These are phyloP conservation scores for Sporothrix humicola DNA, from an alignment of 2,329 filamentous ascomycete genomes.

Conservation along the genomic window DNA sequence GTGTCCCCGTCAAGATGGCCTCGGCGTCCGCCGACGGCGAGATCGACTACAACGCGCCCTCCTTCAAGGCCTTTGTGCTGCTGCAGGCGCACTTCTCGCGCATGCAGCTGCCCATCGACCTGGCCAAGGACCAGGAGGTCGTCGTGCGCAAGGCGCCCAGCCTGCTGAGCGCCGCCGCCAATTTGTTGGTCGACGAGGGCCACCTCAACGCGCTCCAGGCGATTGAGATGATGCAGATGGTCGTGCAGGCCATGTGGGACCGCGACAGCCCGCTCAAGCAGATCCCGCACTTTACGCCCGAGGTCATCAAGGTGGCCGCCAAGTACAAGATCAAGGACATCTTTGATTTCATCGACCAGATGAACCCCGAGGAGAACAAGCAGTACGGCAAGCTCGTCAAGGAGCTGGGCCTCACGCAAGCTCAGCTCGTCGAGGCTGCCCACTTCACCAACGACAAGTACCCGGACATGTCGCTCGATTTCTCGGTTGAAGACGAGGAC, in stretches of 20 bases:
- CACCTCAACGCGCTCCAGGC: slow-evolving; percentile 97
- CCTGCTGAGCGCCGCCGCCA: slow-evolving; percentile 88
- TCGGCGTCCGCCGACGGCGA: slow-evolving; percentile 58
- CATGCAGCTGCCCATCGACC: slow-evolving; percentile 93
- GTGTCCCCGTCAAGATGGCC: slow-evolving; percentile 92
- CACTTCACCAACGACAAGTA: slow-evolving; percentile 96
- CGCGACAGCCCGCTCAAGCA: slow-evolving; percentile 96
- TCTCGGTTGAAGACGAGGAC: slow-evolving; percentile 81
- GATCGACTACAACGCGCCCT: slow-evolving; percentile 84
- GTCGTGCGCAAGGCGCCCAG: slow-evolving; percentile 84
- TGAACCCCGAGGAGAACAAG: slow-evolving; percentile 92
- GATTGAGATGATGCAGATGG: slow-evolving; percentile 99
- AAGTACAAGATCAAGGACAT: slow-evolving; percentile 89
- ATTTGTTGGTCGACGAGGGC: slow-evolving; percentile 93
- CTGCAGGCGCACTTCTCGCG: slow-evolving; percentile 96
- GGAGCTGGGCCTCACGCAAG: slow-evolving; percentile 77
- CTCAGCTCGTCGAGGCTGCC: slow-evolving; percentile 85
- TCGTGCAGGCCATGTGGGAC: slow-evolving; percentile 99
- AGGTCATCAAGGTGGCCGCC: slow-evolving; percentile 81
- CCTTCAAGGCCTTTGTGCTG: slow-evolving; percentile 98
- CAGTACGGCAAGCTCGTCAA: slow-evolving; percentile 80
- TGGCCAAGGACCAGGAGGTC: slow-evolving; percentile 93
- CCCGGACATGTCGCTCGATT: slow-evolving; percentile 90
- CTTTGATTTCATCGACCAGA: slow-evolving; percentile 97
- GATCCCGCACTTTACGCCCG: slow-evolving; percentile 89